Base-by-base conservation (phyloP, 257 asterid species). In the Fraxinus cuspidata region DNA sequence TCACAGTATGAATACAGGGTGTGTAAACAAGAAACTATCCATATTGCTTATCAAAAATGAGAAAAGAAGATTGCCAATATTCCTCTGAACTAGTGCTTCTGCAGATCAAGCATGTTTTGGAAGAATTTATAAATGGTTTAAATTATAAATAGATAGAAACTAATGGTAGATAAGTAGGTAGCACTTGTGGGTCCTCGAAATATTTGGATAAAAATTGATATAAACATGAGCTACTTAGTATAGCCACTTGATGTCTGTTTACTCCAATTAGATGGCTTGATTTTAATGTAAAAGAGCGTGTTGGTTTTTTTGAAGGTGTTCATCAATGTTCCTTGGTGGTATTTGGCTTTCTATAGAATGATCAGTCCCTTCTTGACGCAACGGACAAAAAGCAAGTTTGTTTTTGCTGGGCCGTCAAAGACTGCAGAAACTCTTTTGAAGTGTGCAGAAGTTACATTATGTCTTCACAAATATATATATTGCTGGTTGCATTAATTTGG, bases 301-400 rank as follows among this genome's bases (percentile, higher is more conserved):
- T 23, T 11, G 23, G 23, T 6, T 28, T 58, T 63, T 63, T 3
- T 63, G 16, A 76, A 94, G 97, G 97, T 94, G 73, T 94, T 92
- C 89, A 87, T 94, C 87, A 95, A 95, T 44, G 99, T 93, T 28
- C 99, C 99, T 1, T 93, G 99, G 99, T 95, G 99, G 99, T 92
- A 95, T 83, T 68, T 95, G 86, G 98, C 98, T 73, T 91, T 89
- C 87, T 87, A 91, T 58, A 90, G 89, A 29, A 86, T 93, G 97
- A 93, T 95, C 83, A 87, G 96, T 82, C 97, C 99, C 44, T 95
- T 95, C 92, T 78, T 91, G 80, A 95, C 99, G 18, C 92, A 83
- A 56, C 86, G 98, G 75, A 91, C 97, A 71, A 95, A 89, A 79
- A 95, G 91, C 90, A 95, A 95, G 85, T 93, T 95, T 60, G 94